Base-by-base conservation (phyloP, 331 rosid species). In the Ulmus americana region DNA sequence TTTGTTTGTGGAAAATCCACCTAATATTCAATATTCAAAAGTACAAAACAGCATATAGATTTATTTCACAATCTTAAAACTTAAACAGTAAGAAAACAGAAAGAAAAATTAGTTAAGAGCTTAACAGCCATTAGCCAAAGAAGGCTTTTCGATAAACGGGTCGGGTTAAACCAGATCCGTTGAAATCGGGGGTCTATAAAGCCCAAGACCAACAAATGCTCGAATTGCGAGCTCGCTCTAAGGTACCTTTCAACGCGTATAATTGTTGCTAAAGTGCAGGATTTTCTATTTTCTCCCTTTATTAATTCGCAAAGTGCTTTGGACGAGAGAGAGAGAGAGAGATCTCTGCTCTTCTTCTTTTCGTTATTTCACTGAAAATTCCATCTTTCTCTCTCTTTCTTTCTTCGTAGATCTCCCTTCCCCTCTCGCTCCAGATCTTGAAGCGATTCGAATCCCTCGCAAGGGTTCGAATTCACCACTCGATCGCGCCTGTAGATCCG, bases 371-470 rank as follows among this genome's bases (percentile, higher is more conserved):
- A 11, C 72, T 45, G 39, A 50, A 62, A 74, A 22, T 64, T 52
- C 75, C 59, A 70, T 66, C 42, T 68, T 51, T 45, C 58, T 75
- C 74, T 16, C 62, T 55, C 49, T 39, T 45, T 46, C 63, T 62
- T 52, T 71, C 63, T 52, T 70, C 68, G 64, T 59, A 78, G 82
- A 80, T 75, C 81, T 86, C 80, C 68, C 74, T 76, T 79, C 65
- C 56, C 60, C 35, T 72, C 54, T 59, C 76, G 75, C 77, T 69
- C 63, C 77, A 85, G 96, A 92, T 86, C 97, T 85, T 62, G 76
- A 67, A 16, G 71, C 70, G 79, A 63, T 78, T 84, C 73, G 78
- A 84, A 77, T 77, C 85, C 88, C 58, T 63, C 39, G 13, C 59
- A n/a, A 48, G 74, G 72, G 70, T 66, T 50, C 62, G 75, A 62